phyloP scores from a whole-genome alignment of 1,284 basidiomycete species.

The Tylopilus sp. region DNA sequence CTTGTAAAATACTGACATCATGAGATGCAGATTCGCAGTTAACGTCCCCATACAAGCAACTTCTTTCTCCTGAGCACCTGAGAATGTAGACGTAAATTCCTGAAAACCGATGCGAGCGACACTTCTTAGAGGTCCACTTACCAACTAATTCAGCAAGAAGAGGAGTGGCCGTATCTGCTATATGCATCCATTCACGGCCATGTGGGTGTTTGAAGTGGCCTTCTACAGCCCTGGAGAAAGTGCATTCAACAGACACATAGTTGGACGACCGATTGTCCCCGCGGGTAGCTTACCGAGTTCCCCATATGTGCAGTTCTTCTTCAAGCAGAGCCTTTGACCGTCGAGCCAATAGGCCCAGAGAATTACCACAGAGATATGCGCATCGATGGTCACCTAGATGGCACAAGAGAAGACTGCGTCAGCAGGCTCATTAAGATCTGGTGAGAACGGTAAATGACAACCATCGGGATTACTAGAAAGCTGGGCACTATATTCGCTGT shows the following conservation, averaged over 20 bases:
- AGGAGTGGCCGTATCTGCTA: conserved; percentile 70
- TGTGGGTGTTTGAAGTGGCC: conserved; percentile 92
- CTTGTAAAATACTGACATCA: conserved; percentile 93
- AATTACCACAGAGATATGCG: conserved; percentile 96
- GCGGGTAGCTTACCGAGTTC: conserved; percentile 53
- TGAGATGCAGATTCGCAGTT: conserved; percentile 92
- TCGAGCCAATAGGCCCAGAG: conserved; percentile 82
- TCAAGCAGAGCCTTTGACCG: conserved; percentile 69
- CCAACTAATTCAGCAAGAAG: conserved; percentile 84
- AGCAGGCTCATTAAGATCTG: conserved; percentile 7
- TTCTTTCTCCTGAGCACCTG: conserved; percentile 84
- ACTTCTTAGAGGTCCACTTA: conserved; percentile 34
- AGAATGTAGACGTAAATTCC: conserved; percentile 14
- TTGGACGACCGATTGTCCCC: conserved; percentile 6
- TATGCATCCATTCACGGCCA: conserved; percentile 79
- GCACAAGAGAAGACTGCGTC: conserved; percentile 13
- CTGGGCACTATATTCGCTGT: conserved; percentile 50
- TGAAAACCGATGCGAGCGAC: conserved; percentile 5
- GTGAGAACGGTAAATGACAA: conserved; percentile 18
- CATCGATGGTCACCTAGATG: conserved; percentile 50
- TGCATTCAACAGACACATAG: conserved; percentile 7
- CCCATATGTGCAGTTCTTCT: conserved; percentile 91
- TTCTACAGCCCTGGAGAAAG: conserved; percentile 67
- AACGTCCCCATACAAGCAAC: conserved; percentile 93
- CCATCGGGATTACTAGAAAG: conserved; percentile 39